Evolutionary conservation across 108 stramenopile genomes (phyloP).

Genomic region (Pseudonitzschia multistriata): DNA sequence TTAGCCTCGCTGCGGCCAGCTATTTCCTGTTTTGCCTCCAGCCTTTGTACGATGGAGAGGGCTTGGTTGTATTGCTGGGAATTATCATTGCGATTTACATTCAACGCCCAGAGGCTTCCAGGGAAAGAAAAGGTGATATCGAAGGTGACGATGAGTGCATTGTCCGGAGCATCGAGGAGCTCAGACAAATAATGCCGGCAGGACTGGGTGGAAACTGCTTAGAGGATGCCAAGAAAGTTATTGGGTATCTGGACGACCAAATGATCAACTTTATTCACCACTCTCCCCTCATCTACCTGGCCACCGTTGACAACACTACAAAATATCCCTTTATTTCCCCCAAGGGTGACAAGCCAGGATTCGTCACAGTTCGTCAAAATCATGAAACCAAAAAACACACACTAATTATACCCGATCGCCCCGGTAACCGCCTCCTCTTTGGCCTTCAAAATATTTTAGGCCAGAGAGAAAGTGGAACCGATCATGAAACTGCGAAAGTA

Average conservation of each 20-base stretch:
- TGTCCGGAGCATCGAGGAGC: no score
- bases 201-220: no score
- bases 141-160: no score
- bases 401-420: neutral
- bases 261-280: neutral
- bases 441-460: neutral
- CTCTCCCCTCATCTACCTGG: neutral
- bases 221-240: constrained; percentile 3
- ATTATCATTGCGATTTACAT: no score
- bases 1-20: no score
- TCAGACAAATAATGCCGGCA: no score
- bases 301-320: neutral
- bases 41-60: no score
- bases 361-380: neutral
- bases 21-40: no score
- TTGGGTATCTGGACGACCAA: constrained; percentile 6
- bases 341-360: constrained; percentile 2
- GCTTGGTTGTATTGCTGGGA: no score
- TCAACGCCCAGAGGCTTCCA: no score
- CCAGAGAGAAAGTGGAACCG: neutral
- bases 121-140: no score
- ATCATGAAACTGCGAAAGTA: neutral
- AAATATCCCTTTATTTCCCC: neutral
- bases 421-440: neutral
- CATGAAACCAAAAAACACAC: neutral